Conservation (phyloP, 352 stramenopile genomes). For the Phytopythium chamaehyphon region DNA sequence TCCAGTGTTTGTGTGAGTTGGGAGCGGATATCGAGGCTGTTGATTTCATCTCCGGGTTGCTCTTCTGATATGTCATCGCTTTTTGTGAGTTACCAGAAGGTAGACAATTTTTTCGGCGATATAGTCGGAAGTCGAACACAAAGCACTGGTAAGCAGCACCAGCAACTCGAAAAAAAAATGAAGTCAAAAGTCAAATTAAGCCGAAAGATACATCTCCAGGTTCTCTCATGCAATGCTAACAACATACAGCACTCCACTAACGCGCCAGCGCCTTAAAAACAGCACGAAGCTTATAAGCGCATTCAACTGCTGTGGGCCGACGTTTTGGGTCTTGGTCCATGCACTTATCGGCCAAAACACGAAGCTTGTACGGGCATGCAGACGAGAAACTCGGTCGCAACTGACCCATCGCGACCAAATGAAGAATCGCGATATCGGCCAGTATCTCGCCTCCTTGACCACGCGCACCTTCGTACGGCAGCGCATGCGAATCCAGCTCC, state of each 20-base stretch:
- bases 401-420: slow-evolving; percentile 26
- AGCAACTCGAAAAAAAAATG: too few species aligned
- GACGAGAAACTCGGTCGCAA: slow-evolving; percentile 22
- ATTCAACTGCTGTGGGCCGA: slow-evolving; percentile 18
- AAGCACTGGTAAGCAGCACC: too few species aligned
- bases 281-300: slow-evolving; percentile 27
- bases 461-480: slow-evolving; percentile 28
- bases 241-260: neutral
- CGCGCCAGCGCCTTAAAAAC: slow-evolving; percentile 10
- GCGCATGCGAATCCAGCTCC: slow-evolving; percentile 34
- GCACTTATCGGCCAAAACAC: slow-evolving; percentile 21
- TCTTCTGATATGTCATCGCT: too few species aligned
- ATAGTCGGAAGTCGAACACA: too few species aligned
- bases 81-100: too few species aligned
- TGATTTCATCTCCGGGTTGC: too few species aligned
- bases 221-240: neutral
- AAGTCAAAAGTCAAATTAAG: too few species aligned
- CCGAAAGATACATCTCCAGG: neutral
- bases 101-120: too few species aligned
- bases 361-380: slow-evolving; percentile 12
- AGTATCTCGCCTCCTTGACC: slow-evolving; percentile 15
- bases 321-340: slow-evolving; percentile 18
- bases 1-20: too few species aligned
- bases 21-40: too few species aligned
- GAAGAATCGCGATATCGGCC: slow-evolving; percentile 29